Percentiles rank a stretch among this genome's conserved stretches.
These are phyloP conservation scores for Cryphonectria radicalis DNA, from an alignment of 2,329 filamentous ascomycete species.

Conservation along the genomic window DNA sequence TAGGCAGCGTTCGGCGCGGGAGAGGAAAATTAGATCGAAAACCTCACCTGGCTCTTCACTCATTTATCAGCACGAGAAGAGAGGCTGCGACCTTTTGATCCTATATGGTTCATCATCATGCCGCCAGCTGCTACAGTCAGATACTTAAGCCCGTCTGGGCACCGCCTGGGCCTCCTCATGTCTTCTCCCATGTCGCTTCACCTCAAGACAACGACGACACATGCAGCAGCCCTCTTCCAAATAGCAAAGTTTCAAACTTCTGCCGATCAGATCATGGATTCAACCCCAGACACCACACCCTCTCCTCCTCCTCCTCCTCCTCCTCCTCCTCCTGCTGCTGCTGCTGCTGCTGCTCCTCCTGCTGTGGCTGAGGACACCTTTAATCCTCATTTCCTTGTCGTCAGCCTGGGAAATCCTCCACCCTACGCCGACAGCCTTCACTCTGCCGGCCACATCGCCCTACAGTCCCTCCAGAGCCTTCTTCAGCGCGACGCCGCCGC, in stretches of 20 bases:
- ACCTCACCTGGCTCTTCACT: neutral
- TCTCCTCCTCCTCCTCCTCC: neutral
- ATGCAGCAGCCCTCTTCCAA: neutral
- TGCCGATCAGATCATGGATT: slow-evolving; percentile 2
- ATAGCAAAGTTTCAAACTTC: neutral
- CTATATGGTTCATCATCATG: neutral
- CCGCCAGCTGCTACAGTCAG: neutral
- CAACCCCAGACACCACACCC: neutral
- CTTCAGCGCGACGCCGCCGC: slow-evolving; percentile 41
- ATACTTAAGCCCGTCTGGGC: slow-evolving; percentile 16
- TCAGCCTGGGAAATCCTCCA: slow-evolving; percentile 85
- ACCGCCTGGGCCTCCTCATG: slow-evolving; percentile 4
- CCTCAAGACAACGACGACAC: slow-evolving; percentile 2
- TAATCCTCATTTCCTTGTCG: slow-evolving; percentile 69
- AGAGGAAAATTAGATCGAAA: neutral
- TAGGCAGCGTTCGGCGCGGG: neutral
- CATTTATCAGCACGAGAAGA: neutral
- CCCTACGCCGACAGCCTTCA: slow-evolving; percentile 80
- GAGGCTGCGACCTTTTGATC: neutral
- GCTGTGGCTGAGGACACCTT: slow-evolving; percentile 27
- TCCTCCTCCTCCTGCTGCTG: neutral
- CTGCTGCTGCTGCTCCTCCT: neutral
- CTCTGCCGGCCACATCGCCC: slow-evolving; percentile 81
- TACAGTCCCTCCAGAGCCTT: slow-evolving; percentile 61
- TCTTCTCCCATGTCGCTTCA: neutral